Conservation (phyloP, 2,329 filamentous ascomycete species). For the Alternaria triticina region DNA sequence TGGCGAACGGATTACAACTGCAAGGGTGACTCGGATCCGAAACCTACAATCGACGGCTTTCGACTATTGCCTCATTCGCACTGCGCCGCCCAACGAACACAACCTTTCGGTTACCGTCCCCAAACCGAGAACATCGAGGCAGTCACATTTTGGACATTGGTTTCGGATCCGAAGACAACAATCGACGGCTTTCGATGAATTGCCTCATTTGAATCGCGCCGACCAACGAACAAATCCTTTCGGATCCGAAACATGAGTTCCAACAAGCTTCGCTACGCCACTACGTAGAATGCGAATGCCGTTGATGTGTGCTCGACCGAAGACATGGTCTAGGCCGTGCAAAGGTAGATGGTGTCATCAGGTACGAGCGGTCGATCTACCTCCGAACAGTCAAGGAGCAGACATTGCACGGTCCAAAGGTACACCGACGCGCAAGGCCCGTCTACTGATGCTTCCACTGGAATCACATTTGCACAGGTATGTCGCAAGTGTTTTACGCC, state of each 20-base stretch:
- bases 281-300: neutral
- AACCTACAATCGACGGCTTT: neutral
- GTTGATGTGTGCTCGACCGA: neutral
- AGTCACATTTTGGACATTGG: no score
- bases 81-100: no score
- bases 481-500: slow-evolving; percentile 50
- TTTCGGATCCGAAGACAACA: neutral
- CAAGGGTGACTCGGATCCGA: neutral
- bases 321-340: neutral
- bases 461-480: neutral
- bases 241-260: neutral
- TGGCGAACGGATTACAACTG: neutral
- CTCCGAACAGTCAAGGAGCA: no score
- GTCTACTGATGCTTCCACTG: neutral
- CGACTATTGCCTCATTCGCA: no score
- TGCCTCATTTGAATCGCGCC: no score
- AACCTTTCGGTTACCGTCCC: no score
- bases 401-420: neutral
- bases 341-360: neutral
- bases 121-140: no score
- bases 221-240: neutral
- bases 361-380: neutral
- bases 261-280: neutral
- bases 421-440: neutral
- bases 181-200: neutral